Base-by-base conservation (phyloP, 352 stramenopile genomes). In the Blastocystis sp. region DNA sequence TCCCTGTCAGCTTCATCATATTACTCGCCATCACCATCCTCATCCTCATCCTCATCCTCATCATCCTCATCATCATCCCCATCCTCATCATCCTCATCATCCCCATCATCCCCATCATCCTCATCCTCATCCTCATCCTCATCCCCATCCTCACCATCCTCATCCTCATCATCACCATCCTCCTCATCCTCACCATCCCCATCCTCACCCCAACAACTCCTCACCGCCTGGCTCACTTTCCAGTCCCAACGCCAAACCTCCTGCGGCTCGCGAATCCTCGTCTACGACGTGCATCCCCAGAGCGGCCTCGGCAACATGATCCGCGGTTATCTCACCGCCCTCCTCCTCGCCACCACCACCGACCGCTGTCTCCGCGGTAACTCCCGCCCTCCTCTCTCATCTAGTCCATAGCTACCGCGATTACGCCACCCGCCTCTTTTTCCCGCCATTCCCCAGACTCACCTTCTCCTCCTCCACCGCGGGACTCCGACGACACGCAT, bases 261-360 rank as follows among this genome's bases (percentile, higher is more conserved):
- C 27, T 36, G 61, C 42, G 16, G 61, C 36, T 14, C 24, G 8
- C 29, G 32, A 8, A 38, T 61, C 32, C 14, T 81, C 9, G 29
- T 81, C 0, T 81, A 81, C 40, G n/a, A 64, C 1, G 48, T 81
- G 24, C 69, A 81, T 29, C 16, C 44, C 1, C 14, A 81, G 32
- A 40, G 40, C 9, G 69, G 69, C 11, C 6, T 81, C 11, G 69
- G 69, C 4, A 81, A 81, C 53, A 81, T 81, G 69, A 81, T 81
- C 24, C 69, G 69, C 53, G 69, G 69, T 18, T 46, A 64, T 34
- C n/a, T 81, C 44, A 81, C 69, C 6, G 48, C 69, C 2, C 38
- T 81, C 8, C n/a, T 40, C 18, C 21, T 64, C 27, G 38, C 16
- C 36, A 42, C 63, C 24, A 14, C 40, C 16, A 63, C 46, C 18